phyloP scores from a whole-genome alignment of 2,329 filamentous ascomycete species.

The Penicillium sp. region DNA sequence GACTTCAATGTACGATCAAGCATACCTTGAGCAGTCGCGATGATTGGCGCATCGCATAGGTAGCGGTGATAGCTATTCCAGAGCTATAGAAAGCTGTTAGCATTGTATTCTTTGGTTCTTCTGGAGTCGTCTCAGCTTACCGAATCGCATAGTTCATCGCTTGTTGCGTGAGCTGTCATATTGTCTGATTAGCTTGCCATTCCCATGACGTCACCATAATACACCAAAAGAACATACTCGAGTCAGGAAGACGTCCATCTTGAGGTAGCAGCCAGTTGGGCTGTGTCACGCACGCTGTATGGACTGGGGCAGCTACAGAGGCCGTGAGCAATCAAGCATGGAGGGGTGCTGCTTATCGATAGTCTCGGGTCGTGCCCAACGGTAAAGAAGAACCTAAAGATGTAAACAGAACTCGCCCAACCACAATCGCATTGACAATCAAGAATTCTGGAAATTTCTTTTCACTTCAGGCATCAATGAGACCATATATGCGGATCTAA shows the following conservation, averaged over 20 bases:
- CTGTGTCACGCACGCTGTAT: neutral
- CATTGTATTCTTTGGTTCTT: neutral
- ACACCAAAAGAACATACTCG: constrained; percentile 48
- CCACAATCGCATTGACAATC: neutral
- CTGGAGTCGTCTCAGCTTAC: constrained; percentile 29
- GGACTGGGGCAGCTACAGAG: neutral
- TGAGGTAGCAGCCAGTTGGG: constrained; percentile 22
- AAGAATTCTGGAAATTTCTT: neutral
- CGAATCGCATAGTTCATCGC: constrained; percentile 91
- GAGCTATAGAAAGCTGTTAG: constrained; percentile 49
- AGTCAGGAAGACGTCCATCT: constrained; percentile 69
- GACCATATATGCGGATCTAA: neutral
- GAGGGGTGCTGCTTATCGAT: constrained; percentile 22
- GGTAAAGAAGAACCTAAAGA: neutral
- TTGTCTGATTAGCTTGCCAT: constrained; percentile 23
- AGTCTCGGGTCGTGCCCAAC: constrained; percentile 12
- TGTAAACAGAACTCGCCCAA: constrained; percentile 1
- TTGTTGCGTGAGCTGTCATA: constrained; percentile 64
- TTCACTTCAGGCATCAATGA: neutral
- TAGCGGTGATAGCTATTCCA: constrained; percentile 80
- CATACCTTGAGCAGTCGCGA: constrained; percentile 68
- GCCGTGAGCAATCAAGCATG: constrained; percentile 10
- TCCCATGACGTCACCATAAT: constrained; percentile 1
- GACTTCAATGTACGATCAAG: neutral
- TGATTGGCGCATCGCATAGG: constrained; percentile 80